phyloP scores from a whole-genome alignment of 2,329 filamentous ascomycete genomes.

The Fusarium udum region DNA sequence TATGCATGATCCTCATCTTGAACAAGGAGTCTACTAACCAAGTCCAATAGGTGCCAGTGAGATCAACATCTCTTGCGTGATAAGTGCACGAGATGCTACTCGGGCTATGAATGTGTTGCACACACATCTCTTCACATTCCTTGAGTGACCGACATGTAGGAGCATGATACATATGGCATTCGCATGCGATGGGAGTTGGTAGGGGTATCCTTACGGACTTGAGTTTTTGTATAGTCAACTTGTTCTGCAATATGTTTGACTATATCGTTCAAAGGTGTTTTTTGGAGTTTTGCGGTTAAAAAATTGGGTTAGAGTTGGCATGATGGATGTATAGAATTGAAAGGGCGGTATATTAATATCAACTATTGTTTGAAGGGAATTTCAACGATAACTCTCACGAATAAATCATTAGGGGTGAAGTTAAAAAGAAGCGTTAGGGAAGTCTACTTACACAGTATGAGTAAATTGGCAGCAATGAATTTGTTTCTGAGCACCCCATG shows the following conservation, averaged over 20 bases:
- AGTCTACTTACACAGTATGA: not conserved
- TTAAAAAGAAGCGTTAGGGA: not conserved
- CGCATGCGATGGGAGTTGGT: constrained; percentile 16
- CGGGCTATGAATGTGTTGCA: constrained; percentile 96
- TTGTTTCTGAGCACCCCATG: not conserved
- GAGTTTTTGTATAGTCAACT: not conserved
- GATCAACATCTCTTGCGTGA: constrained; percentile 99
- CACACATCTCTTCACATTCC: constrained; percentile 94
- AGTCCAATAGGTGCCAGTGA: constrained; percentile 83
- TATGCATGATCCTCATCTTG: constrained; percentile 51
- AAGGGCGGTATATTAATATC: not conserved
- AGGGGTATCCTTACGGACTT: constrained; percentile 5
- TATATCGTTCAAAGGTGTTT: constrained; percentile 20
- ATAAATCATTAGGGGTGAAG: not conserved
- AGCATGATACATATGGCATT: constrained; percentile 3
- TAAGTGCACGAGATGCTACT: constrained; percentile 89
- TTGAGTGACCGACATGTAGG: constrained; percentile 65
- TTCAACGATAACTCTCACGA: not conserved
- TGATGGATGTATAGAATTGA: not conserved
- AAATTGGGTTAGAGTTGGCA: constrained; percentile 18
- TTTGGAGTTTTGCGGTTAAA: constrained; percentile 28
- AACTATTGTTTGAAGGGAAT: not conserved
- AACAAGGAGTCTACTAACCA: not conserved
- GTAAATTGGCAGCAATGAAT: not conserved
- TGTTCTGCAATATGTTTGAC: not conserved